These are phyloP conservation scores for Exophiala phaeomuriformis DNA, from an alignment of 2,329 filamentous ascomycete species.

Conservation along the genomic window DNA sequence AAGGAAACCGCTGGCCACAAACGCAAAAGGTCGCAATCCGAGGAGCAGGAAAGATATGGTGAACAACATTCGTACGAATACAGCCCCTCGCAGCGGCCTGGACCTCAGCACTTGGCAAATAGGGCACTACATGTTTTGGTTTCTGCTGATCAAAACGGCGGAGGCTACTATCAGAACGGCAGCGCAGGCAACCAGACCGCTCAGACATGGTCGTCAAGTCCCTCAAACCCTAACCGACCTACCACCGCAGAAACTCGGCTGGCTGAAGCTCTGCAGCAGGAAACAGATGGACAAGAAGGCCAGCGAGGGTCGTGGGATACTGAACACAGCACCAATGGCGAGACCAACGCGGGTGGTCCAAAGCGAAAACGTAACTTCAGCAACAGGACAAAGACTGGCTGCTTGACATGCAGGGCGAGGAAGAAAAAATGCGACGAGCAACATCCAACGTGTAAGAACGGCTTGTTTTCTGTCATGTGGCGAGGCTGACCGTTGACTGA, in stretches of 20 bases:
- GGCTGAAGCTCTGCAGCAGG: constrained; percentile 46
- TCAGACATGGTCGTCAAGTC: constrained; percentile 15
- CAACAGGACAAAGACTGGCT: constrained; percentile 92
- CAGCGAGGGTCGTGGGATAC: constrained; percentile 31
- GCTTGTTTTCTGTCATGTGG: constrained; percentile 9
- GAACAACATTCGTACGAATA: constrained; percentile 11
- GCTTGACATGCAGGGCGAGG: constrained; percentile 78
- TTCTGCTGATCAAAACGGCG: constrained; percentile 10
- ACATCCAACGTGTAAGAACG: constrained; percentile 75
- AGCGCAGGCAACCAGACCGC: constrained; percentile 6
- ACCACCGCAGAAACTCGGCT: constrained; percentile 46
- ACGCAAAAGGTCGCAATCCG: constrained; percentile 13
- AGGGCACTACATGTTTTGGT: constrained; percentile 23
- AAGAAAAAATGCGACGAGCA: constrained; percentile 98
- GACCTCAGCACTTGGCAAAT: constrained; percentile 24
- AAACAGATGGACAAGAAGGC: constrained; percentile 40
- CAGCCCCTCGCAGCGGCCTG: constrained; percentile 7
- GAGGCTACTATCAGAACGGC: constrained; percentile 13
- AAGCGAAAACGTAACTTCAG: constrained; percentile 60
- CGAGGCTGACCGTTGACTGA: constrained; percentile 4
- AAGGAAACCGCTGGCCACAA: constrained; percentile 8
- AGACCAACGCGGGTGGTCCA: constrained; percentile 33
- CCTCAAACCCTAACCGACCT: constrained; percentile 30
- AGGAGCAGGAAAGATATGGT: constrained; percentile 1
- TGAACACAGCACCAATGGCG: constrained; percentile 33